Evolutionary conservation across 176 grass and related monocot species (phyloP), one percentile per base, ranked within the genome.

Genomic region (Saccharum officinarum): DNA sequence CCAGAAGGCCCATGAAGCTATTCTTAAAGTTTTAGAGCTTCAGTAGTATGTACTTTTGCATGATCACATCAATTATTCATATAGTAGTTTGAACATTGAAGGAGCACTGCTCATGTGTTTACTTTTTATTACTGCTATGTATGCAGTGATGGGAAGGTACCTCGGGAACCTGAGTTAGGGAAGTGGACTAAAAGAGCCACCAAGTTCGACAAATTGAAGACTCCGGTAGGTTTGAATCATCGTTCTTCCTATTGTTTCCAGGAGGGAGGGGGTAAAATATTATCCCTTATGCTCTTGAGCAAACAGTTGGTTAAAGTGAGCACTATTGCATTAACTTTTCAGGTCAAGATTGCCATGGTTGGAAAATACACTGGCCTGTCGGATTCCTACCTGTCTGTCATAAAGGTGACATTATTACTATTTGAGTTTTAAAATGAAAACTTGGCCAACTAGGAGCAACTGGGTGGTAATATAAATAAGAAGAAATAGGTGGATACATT

Each of bases 1-100:
- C 52, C 97, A 99, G 88, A 99, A 92, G 88, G 90, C 93, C 78
- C 97, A 99, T 91, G 97, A 99, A 83, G 87, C 92, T 79, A 93
- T 99, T 87, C 83, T 96, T 37, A 96, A 91, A 91, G 82, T 92
- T 86, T 64, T 99, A 79, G 92, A 96, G 76, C 88, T 99, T 75
- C 92, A 91, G 83, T 72, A 87, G 97, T 99, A 88, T 66, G 88
- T 78, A 39, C 81, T 75, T 74, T 69, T 30, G 4, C 72, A 20
- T 61, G 28, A 22, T 31, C 69, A 77, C 17, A 39, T 36, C 41
- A 84, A 70, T 17, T 84, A 75, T 80, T 70, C 28, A 54, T 42
- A 14, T 84, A 14, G 28, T 45, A 80, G 46, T 80, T 34, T 80
- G 49, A 61, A 25, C 8, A 61, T 61, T 61, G 22, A 87, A 69